Percentiles rank a stretch among this genome's conserved stretches.
phyloP scores from a whole-genome alignment of 768 basidiomycete species.

The Termitomyces sp. region DNA sequence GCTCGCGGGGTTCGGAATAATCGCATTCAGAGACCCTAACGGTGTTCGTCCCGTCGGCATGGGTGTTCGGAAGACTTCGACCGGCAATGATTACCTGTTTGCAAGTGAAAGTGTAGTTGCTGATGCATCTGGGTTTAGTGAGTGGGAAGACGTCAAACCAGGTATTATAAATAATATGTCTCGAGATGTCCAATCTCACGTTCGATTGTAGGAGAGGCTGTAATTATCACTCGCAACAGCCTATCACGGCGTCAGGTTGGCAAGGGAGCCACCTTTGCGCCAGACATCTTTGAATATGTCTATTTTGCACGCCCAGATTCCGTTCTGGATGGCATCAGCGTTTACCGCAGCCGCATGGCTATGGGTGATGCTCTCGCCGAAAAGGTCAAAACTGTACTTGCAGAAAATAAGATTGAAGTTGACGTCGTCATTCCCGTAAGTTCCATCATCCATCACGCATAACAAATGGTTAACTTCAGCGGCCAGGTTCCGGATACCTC shows the following conservation, averaged over 20 bases:
- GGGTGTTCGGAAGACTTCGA: constrained; percentile 55
- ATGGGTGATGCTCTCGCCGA: constrained; percentile 96
- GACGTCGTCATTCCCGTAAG: constrained; percentile 95
- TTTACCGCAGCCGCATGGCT: constrained; percentile 97
- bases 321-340: constrained; percentile 94
- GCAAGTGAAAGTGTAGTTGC: constrained; percentile 96
- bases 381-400: constrained; percentile 73
- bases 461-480: not conserved
- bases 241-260: constrained; percentile 74
- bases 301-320: constrained; percentile 98
- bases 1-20: constrained; percentile 97
- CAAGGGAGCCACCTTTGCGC: constrained; percentile 73
- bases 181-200: constrained; percentile 2
- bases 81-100: constrained; percentile 80
- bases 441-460: not conserved
- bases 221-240: constrained; percentile 85
- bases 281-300: constrained; percentile 98
- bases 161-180: constrained; percentile 37
- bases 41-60: constrained; percentile 93
- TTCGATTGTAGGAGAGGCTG: constrained; percentile 68
- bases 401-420: constrained; percentile 60
- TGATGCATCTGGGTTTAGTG: constrained; percentile 84
- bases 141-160: constrained; percentile 92
- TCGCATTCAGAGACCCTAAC: constrained; percentile 97
- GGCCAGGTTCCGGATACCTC: constrained; percentile 90